Base-by-base conservation (phyloP, 305 asterid genomes). In the Fraxinus nigra region DNA sequence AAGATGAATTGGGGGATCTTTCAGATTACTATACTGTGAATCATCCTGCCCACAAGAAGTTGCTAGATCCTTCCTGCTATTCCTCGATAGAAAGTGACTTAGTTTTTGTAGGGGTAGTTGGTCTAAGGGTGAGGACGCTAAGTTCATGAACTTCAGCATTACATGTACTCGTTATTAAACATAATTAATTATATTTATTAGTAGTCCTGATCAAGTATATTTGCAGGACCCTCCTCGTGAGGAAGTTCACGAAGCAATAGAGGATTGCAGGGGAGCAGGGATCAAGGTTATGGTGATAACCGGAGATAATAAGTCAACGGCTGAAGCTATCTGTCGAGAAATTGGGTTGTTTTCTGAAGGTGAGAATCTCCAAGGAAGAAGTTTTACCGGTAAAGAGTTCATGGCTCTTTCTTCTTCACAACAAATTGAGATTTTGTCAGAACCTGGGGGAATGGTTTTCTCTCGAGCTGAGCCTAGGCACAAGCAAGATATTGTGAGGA, bases 141-240 rank as follows among this genome's bases (percentile, higher is more conserved):
- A 7, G 0, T 65, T 51, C 81, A 46, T 76, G 33, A 26, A 78
- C 20, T 77, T 11, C 24, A 61, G 16, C 38, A 61, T 7, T 46
- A 37, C 76, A 48, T 63, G 7, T 30, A 24, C 72, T 67, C 40
- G 40, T 37, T 34, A 30, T 14, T n/a, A 43, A 22, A 33, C 4
- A 32, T 20, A 43, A 67, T 54, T 61, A 51, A 16, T 75, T 73
- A 28, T 48, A 24, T 79, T 24, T 59, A 33, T 79, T 40, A 78
- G 34, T 22, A 32, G 22, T 51, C 18, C 34, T 72, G 59, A 78
- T 72, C 54, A 33, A n/a, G 33, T 80, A 18, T 76, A 24, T 83
- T 80, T 9, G 82, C 91, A 95, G 99, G 98, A 95, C 81, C 99
- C 99, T 82, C 99, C 99, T 46, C 98, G 97, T 9, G 95, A 91